These are phyloP conservation scores for Trypanosomatidae sp. DNA, from an alignment of 208 protist species.

Conservation along the genomic window DNA sequence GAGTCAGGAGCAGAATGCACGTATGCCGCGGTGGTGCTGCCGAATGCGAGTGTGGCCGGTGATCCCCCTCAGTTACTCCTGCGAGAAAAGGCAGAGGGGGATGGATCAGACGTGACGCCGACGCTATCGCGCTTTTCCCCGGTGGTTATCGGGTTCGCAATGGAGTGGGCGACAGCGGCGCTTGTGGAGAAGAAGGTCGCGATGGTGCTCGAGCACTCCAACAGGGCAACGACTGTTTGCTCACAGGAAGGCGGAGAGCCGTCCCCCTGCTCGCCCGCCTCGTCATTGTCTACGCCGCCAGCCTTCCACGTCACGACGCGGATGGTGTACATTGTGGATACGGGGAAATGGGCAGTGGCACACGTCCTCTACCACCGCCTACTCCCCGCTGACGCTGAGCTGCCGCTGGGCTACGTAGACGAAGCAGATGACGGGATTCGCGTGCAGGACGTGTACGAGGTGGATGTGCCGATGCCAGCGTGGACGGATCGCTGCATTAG, in stretches of 20 bases:
- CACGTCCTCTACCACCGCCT: slow-evolving; percentile 35
- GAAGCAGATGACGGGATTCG: slow-evolving; percentile 30
- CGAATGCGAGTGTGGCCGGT: slow-evolving; percentile 28
- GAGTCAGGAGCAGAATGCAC: slow-evolving; percentile 41
- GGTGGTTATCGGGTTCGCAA: slow-evolving; percentile 47
- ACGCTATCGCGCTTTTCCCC: slow-evolving; percentile 2
- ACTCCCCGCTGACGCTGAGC: neutral
- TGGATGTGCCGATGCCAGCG: slow-evolving; percentile 18
- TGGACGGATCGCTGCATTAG: neutral
- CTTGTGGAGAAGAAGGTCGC: slow-evolving; percentile 31
- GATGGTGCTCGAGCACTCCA: slow-evolving; percentile 27
- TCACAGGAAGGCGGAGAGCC: neutral
- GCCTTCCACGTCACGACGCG: slow-evolving; percentile 28
- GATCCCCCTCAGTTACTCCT: slow-evolving; percentile 24
- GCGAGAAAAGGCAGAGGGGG: neutral
- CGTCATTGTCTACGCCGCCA: neutral
- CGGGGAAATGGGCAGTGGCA: slow-evolving; percentile 43
- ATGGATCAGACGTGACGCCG: neutral
- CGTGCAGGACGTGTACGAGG: slow-evolving; percentile 13
- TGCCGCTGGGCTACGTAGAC: slow-evolving; percentile 20
- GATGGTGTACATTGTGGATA: slow-evolving; percentile 56
- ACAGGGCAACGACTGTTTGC: neutral
- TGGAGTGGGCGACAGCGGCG: slow-evolving; percentile 42
- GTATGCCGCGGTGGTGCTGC: slow-evolving; percentile 45
- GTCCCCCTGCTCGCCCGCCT: slow-evolving; percentile 1